phyloP scores from a whole-genome alignment of 139 green algal species.

The Ettlia oleoabundans region DNA sequence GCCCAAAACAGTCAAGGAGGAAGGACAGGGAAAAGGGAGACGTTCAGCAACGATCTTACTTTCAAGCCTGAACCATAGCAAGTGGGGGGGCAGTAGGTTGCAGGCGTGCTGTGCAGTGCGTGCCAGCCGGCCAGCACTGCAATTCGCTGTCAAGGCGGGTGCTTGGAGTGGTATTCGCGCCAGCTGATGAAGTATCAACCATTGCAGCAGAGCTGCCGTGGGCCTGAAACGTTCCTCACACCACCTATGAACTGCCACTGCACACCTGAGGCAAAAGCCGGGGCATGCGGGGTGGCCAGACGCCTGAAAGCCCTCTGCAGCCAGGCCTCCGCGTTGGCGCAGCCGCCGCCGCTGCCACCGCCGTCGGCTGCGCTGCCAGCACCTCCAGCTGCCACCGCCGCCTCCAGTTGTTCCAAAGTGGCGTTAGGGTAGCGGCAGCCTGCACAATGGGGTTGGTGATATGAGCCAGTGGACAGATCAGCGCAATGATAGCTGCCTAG shows the following conservation, averaged over 20 bases:
- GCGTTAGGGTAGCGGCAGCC: slow-evolving; percentile 16
- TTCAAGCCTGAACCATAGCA: neutral
- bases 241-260: neutral
- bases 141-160: too few species aligned
- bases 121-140: too few species aligned
- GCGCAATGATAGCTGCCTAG: too few species aligned
- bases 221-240: neutral
- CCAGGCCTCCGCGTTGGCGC: slow-evolving; percentile 50
- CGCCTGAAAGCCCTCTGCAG: slow-evolving; percentile 43
- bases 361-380: neutral
- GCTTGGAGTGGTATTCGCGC: too few species aligned
- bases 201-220: neutral
- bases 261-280: slow-evolving; percentile 3
- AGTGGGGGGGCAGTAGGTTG: neutral
- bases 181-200: neutral
- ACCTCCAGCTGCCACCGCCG: neutral
- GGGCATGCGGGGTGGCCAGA: slow-evolving; percentile 11
- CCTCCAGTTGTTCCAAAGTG: slow-evolving; percentile 10
- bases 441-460: too few species aligned
- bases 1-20: neutral
- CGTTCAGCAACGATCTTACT: too few species aligned
- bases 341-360: neutral
- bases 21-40: neutral
- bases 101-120: too few species aligned
- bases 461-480: too few species aligned